phyloP scores from a whole-genome alignment of 495 filamentous ascomycete genomes.

The Aspergillus cavernicola region DNA sequence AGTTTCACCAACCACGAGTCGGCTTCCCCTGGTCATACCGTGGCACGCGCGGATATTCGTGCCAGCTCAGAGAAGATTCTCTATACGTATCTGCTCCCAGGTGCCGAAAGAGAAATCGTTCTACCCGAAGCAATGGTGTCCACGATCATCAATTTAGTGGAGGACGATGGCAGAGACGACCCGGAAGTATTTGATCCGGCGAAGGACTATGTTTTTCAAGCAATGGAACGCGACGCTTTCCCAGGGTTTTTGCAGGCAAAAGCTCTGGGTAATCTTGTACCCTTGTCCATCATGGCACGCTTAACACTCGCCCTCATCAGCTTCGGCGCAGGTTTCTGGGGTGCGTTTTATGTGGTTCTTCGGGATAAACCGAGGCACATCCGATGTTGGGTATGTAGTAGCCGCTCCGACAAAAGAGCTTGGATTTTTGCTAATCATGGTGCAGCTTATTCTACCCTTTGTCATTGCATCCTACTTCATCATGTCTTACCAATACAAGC shows the following conservation, averaged over 20 bases:
- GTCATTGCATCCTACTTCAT: constrained; percentile 84
- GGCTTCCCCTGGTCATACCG: constrained; percentile 78
- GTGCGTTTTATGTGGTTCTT: constrained; percentile 87
- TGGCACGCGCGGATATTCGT: constrained; percentile 79
- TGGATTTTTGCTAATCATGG: constrained; percentile 16
- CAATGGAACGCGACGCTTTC: constrained; percentile 98
- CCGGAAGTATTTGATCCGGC: constrained; percentile 95
- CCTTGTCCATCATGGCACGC: constrained; percentile 76
- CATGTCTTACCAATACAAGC: constrained; percentile 84
- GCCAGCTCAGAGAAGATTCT: constrained; percentile 96
- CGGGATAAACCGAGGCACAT: constrained; percentile 69
- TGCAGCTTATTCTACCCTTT: constrained; percentile 87
- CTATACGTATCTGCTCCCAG: constrained; percentile 89
- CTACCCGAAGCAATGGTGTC: constrained; percentile 81
- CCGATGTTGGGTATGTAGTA: constrained; percentile 72
- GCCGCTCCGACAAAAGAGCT: neutral
- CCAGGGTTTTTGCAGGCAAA: constrained; percentile 93
- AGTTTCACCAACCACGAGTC: constrained; percentile 58
- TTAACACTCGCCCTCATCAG: constrained; percentile 80
- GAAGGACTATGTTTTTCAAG: constrained; percentile 98
- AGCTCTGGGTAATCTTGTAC: constrained; percentile 91
- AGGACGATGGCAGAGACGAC: constrained; percentile 86
- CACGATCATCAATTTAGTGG: constrained; percentile 76
- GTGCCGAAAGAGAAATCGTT: constrained; percentile 91
- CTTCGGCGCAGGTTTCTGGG: constrained; percentile 92